Conservation (phyloP, 306 rosid genomes). For the Glycine latifolia region DNA sequence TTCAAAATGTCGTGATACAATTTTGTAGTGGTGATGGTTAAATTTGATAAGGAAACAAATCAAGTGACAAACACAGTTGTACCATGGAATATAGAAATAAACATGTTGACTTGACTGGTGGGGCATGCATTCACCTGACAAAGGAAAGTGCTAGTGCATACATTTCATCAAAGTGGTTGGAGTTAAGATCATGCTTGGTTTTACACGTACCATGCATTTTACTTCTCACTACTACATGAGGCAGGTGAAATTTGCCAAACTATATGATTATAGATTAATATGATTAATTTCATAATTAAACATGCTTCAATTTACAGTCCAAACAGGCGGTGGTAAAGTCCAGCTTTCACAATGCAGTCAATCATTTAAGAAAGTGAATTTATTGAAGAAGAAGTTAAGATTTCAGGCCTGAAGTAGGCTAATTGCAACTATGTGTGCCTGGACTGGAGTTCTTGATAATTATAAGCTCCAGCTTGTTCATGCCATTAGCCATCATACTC, state of each 20-base stretch:
- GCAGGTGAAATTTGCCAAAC: background rate
- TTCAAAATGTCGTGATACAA: constrained; percentile 14
- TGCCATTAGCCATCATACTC: constrained; percentile 23
- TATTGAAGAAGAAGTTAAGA: background rate
- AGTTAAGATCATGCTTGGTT: constrained; percentile 21
- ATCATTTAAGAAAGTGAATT: too few species aligned
- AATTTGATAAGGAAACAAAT: constrained; percentile 12
- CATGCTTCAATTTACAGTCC: constrained; percentile 9
- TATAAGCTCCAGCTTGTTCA: constrained; percentile 10
- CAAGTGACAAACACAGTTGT: constrained; percentile 15
- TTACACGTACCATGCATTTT: constrained; percentile 9
- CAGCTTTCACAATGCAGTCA: background rate
- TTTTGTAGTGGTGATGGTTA: background rate
- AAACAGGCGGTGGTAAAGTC: constrained; percentile 5
- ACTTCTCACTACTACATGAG: constrained; percentile 18
- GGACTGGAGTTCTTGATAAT: background rate
- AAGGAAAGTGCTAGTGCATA: background rate
- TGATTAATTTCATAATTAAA: constrained; percentile 14
- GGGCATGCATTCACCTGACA: background rate
- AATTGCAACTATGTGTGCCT: background rate
- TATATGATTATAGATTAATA: background rate
- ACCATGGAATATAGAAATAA: background rate
- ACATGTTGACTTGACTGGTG: constrained; percentile 1
- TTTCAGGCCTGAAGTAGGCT: background rate
- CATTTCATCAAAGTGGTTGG: constrained; percentile 7